phyloP scores from a whole-genome alignment of 768 basidiomycete species.

The Mycena chlorophos region DNA sequence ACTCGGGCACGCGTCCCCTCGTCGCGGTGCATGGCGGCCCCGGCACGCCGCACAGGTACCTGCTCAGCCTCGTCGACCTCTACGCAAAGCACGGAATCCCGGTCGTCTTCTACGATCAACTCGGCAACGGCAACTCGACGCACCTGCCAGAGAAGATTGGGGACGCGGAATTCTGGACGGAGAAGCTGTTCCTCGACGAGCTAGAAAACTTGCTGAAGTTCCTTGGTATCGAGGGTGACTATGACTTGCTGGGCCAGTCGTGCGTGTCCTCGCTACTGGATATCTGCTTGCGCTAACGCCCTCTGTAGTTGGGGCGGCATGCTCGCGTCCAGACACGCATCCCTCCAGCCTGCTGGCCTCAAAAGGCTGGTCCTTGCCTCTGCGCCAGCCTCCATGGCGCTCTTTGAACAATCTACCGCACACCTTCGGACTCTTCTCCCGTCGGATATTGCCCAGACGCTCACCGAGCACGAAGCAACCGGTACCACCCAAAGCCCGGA shows the following conservation, averaged over 20 bases:
- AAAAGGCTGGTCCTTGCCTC: slow-evolving; percentile 36
- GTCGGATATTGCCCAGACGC: slow-evolving; percentile 36
- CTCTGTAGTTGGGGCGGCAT: slow-evolving; percentile 42
- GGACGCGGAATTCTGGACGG: slow-evolving; percentile 45
- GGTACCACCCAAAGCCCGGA: slow-evolving; percentile 44
- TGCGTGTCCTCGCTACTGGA: slow-evolving; percentile 18
- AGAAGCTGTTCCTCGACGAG: slow-evolving; percentile 48
- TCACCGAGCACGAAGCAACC: slow-evolving; percentile 48
- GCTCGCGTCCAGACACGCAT: slow-evolving; percentile 34
- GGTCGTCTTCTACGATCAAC: slow-evolving; percentile 52
- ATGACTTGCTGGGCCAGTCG: slow-evolving; percentile 50
- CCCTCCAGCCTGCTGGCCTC: slow-evolving; percentile 17
- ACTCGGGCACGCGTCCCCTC: slow-evolving; percentile 29
- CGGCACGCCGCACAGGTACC: slow-evolving; percentile 24
- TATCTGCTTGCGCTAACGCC: not conserved
- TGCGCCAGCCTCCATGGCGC: slow-evolving; percentile 36
- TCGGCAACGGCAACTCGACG: slow-evolving; percentile 50
- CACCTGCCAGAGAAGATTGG: slow-evolving; percentile 45
- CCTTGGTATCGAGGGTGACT: slow-evolving; percentile 42
- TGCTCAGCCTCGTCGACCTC: slow-evolving; percentile 15
- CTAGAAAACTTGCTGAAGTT: slow-evolving; percentile 44
- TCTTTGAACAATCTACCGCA: slow-evolving; percentile 35
- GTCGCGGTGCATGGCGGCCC: slow-evolving; percentile 52
- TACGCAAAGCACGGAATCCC: slow-evolving; percentile 32
- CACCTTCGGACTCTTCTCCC: slow-evolving; percentile 39